These are phyloP conservation scores for Viridothelium virens DNA, from an alignment of 495 filamentous ascomycete species.

Conservation along the genomic window DNA sequence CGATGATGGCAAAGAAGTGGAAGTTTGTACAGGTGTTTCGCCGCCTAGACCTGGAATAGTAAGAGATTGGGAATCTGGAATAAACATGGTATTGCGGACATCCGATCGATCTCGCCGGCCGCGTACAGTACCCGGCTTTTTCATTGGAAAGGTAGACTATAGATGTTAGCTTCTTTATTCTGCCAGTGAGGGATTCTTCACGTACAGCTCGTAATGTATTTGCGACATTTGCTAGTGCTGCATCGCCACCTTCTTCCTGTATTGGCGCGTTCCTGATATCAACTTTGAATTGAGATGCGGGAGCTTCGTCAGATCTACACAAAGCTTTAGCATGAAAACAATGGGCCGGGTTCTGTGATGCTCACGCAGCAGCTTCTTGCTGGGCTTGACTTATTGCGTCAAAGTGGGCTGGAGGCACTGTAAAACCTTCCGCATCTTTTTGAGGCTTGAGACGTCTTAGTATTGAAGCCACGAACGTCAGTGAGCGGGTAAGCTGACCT, in stretches of 20 bases:
- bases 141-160: constrained; percentile 26
- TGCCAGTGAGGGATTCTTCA: too few species aligned
- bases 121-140: constrained; percentile 69
- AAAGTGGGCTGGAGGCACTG: constrained; percentile 55
- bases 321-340: constrained; percentile 21
- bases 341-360: not conserved
- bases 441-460: constrained; percentile 32
- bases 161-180: not conserved
- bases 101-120: constrained; percentile 68
- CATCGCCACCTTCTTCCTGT: constrained; percentile 80
- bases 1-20: constrained; percentile 9
- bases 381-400: constrained; percentile 82
- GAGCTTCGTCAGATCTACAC: constrained; percentile 46
- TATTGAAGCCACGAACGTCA: not conserved
- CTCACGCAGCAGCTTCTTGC: constrained; percentile 57
- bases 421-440: constrained; percentile 60
- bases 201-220: constrained; percentile 66
- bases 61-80: constrained; percentile 29
- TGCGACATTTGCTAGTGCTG: constrained; percentile 85
- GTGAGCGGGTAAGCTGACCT: not conserved
- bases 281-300: constrained; percentile 67
- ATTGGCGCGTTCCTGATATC: constrained; percentile 91
- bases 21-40: not conserved
- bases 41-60: not conserved
- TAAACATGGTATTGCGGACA: constrained; percentile 64